A percentile compares a stretch with the other conserved stretches of the same genome.
Conservation (phyloP, 2,329 filamentous ascomycete genomes). For the Plectosphaerella plurivora region DNA sequence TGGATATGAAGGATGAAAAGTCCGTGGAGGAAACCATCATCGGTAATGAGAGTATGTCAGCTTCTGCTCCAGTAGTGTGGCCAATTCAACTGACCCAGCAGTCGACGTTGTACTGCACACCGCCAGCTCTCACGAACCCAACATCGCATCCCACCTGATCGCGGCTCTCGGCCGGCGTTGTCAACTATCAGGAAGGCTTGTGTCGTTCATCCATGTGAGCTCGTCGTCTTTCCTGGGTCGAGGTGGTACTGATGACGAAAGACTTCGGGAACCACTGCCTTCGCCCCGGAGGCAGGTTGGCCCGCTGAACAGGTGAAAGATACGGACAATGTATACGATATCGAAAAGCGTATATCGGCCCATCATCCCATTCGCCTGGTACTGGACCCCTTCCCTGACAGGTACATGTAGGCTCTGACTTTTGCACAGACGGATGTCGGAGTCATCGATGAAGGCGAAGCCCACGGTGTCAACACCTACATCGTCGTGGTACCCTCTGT, state of each 20-base stretch:
- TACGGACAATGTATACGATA: constrained; percentile 20
- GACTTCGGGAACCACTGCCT: constrained; percentile 21
- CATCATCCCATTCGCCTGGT: constrained; percentile 22
- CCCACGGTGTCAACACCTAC: constrained; percentile 20
- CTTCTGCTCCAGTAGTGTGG: background rate
- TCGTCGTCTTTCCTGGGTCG: constrained; percentile 6
- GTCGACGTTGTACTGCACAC: constrained; percentile 31
- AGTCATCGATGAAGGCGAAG: constrained; percentile 21
- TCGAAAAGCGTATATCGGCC: constrained; percentile 20
- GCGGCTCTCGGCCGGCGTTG: constrained; percentile 25
- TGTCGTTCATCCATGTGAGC: constrained; percentile 26
- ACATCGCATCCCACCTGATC: constrained; percentile 21
- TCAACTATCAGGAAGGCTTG: constrained; percentile 16
- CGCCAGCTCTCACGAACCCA: constrained; percentile 22
- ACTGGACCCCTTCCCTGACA: background rate
- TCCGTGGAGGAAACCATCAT: constrained; percentile 15
- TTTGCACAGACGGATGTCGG: constrained; percentile 19
- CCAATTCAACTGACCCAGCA: constrained; percentile 9
- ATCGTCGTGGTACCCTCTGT: constrained; percentile 20
- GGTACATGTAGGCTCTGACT: background rate
- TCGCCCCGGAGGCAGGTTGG: constrained; percentile 23
- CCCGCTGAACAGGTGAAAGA: constrained; percentile 23
- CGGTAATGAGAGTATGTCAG: constrained; percentile 18
- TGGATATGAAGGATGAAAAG: constrained; percentile 24
- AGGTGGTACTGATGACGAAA: background rate